Conservation (phyloP, 2,329 filamentous ascomycete species). For the Xylariaceae sp. region DNA sequence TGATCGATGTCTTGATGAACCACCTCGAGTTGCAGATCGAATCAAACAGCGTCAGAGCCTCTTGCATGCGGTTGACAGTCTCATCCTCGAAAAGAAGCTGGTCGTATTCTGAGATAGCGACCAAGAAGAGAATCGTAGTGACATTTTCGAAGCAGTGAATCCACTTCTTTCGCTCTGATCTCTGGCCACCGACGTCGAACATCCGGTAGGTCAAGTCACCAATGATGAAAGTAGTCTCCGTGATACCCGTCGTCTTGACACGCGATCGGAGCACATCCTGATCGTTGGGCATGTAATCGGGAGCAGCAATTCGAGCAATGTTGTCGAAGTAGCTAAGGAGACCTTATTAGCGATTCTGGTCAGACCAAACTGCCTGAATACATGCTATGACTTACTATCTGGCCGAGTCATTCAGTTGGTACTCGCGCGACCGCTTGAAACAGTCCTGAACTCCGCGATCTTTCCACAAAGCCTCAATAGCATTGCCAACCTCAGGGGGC, state of each 20-base stretch:
- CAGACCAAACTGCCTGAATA: background rate
- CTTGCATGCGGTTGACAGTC: slow-evolving; percentile 93
- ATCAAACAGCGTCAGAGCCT: slow-evolving; percentile 81
- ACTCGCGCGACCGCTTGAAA: slow-evolving; percentile 93
- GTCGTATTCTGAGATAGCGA: slow-evolving; percentile 96
- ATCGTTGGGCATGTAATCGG: slow-evolving; percentile 92
- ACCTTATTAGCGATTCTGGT: slow-evolving; percentile 31
- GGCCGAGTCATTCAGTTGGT: slow-evolving; percentile 93
- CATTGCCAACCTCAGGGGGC: slow-evolving; percentile 89
- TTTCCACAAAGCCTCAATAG: slow-evolving; percentile 90
- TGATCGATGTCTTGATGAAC: slow-evolving; percentile 89
- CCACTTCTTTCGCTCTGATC: slow-evolving; percentile 98
- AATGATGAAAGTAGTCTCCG: slow-evolving; percentile 93
- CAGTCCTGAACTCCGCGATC: slow-evolving; percentile 90
- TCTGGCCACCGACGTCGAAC: slow-evolving; percentile 95
- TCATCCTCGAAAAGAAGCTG: slow-evolving; percentile 95
- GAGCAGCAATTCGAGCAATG: slow-evolving; percentile 83
- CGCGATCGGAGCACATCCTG: slow-evolving; percentile 93
- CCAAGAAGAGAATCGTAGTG: slow-evolving; percentile 92
- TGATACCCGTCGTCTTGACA: slow-evolving; percentile 98
- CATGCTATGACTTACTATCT: slow-evolving; percentile 71
- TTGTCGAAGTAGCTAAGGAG: slow-evolving; percentile 80
- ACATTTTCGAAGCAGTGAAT: slow-evolving; percentile 99
- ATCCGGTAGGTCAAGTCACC: slow-evolving; percentile 93
- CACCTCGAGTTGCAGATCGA: slow-evolving; percentile 85